phyloP scores from a whole-genome alignment of 179 eudicot species.

The Vitellaria paradoxa region DNA sequence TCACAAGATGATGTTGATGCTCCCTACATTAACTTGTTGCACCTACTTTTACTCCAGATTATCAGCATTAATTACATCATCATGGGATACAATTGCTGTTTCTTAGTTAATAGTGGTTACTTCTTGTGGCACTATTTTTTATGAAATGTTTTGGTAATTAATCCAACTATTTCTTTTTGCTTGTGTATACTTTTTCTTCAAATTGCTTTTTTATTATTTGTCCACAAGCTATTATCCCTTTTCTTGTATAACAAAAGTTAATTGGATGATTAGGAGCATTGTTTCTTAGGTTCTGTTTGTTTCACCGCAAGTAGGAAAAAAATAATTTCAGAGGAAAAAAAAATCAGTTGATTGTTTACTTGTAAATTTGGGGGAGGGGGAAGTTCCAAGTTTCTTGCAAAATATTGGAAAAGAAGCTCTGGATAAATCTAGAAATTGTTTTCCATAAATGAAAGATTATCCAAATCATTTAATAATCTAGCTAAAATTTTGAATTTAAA shows the following conservation, averaged over 20 bases:
- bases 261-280: not conserved
- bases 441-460: too few relatives aligned
- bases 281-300: not conserved
- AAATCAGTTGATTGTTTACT: too few relatives aligned
- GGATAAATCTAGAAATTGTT: too few relatives aligned
- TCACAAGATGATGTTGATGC: not conserved
- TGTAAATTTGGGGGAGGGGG: too few relatives aligned
- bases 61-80: not conserved
- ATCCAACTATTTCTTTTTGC: not conserved
- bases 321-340: too few relatives aligned
- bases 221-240: not conserved
- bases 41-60: not conserved
- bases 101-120: not conserved
- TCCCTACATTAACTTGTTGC: not conserved
- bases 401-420: too few relatives aligned
- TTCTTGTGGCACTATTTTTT: not conserved
- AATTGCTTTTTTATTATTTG: not conserved
- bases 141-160: not conserved
- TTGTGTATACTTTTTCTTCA: not conserved
- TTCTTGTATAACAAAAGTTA: not conserved
- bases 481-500: too few relatives aligned
- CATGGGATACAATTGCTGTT: not conserved
- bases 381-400: too few relatives aligned
- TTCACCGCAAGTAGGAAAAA: too few relatives aligned
- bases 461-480: too few relatives aligned